Evolutionary conservation across 176 grass and related monocot genomes (phyloP).

Genomic region (Thalia dealbata): DNA sequence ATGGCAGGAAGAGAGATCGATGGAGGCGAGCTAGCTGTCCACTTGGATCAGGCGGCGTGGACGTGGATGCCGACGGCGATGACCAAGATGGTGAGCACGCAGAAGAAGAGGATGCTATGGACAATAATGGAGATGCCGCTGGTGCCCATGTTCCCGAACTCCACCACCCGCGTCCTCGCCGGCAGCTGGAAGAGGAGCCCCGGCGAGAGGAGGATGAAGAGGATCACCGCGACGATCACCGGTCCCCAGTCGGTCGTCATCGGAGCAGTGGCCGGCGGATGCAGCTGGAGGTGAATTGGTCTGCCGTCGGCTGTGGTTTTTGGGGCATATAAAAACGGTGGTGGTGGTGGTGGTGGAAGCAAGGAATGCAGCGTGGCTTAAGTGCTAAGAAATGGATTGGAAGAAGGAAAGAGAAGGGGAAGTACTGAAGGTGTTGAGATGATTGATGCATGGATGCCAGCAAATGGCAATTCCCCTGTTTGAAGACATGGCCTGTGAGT

Average conservation of each 20-base stretch:
- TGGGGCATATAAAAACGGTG: not conserved
- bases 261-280: not conserved
- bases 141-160: conserved; percentile 10
- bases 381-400: not conserved
- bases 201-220: conserved; percentile 4
- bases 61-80: conserved; percentile 6
- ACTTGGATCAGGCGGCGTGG: conserved; percentile 1
- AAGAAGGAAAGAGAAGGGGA: not conserved
- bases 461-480: no score
- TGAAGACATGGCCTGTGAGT: no score
- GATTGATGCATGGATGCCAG: no score
- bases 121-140: conserved; percentile 9
- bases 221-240: conserved; percentile 3
- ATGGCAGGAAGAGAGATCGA: not conserved
- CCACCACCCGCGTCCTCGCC: not conserved
- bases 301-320: not conserved
- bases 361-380: not conserved
- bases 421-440: no score
- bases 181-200: conserved; percentile 9
- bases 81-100: conserved; percentile 5
- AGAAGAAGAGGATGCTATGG: conserved; percentile 13
- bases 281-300: not conserved
- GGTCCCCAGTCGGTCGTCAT: conserved; percentile 6
- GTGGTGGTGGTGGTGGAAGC: not conserved
- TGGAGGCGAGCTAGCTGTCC: not conserved